Evolutionary conservation across 768 basidiomycete genomes (phyloP), one percentile per base, ranked within the genome.

Genomic region (Mrakia blollopis): DNA sequence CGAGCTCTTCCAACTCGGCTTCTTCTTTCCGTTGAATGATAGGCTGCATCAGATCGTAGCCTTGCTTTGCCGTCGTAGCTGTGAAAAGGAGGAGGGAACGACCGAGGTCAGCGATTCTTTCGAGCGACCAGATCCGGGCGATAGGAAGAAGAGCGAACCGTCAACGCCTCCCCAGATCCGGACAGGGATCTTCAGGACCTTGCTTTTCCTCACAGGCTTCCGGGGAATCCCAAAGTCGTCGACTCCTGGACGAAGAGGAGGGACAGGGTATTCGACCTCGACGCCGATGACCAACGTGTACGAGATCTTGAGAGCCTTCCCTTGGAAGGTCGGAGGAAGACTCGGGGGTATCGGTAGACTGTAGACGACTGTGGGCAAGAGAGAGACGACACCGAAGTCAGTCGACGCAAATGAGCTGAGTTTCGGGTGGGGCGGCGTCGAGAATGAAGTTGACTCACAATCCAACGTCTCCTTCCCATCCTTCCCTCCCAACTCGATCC

Each of bases 281-380:
- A 92, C 90, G 1, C 94, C 94, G 1, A 98, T 87, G n/a, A 91
- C 86, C 18, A 99, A 88, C 79, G 94, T 90, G 81, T 98, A 98
- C 4, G 91, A 91, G 82, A 99, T 95, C 80, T 86, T 87, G 78
- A 98, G 86, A 4, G 90, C 87, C 62, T 91, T 89, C 3, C 97
- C 96, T 65, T 88, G 88, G 85, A 92, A 97, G 0, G 94, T 93
- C 0, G 97, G 97, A 2, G 97, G 97, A 0, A 98, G 85, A 75
- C 88, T 88, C 16, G 88, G 86, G 0, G 97, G 96, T 0, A 99
- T 85, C 0, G 85, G 83, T 18, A 95, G 84, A 1, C 88, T 88
- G 83, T 97, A 98, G 0, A 89, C 90, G 83, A 92, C 95, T 98
- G 81, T 14, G 13, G 18, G 47, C 18, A 44, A 44, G 44, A 9